Evolutionary conservation across 2,329 filamentous ascomycete genomes (phyloP).

Genomic region (Neopestalotiopsis sp.): DNA sequence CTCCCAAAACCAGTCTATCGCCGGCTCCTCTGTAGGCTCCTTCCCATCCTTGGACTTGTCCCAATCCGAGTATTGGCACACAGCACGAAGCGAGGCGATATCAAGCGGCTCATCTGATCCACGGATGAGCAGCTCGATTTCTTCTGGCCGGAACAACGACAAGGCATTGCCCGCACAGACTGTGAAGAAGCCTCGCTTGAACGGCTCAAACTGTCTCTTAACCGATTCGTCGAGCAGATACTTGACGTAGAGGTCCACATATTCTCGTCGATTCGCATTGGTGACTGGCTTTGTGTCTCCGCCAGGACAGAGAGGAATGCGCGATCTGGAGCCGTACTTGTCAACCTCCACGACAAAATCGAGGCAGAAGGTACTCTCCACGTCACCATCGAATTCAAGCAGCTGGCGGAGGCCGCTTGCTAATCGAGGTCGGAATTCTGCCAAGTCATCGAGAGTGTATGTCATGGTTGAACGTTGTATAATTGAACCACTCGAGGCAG

Average conservation of each 20-base stretch:
- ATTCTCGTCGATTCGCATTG: slow-evolving; percentile 83
- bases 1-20: slow-evolving; percentile 88
- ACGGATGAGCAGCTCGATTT: slow-evolving; percentile 86
- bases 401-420: slow-evolving; percentile 78
- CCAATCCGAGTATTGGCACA: slow-evolving; percentile 87
- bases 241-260: slow-evolving; percentile 83
- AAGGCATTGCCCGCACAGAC: slow-evolving; percentile 89
- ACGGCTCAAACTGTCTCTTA: slow-evolving; percentile 85
- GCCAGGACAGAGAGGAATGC: slow-evolving; percentile 74
- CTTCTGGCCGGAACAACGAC: slow-evolving; percentile 85
- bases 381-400: slow-evolving; percentile 83
- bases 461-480: slow-evolving; percentile 68
- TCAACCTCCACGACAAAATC: slow-evolving; percentile 82
- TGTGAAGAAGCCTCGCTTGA: slow-evolving; percentile 92
- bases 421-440: slow-evolving; percentile 78
- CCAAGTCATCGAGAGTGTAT: slow-evolving; percentile 81
- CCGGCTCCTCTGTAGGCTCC: slow-evolving; percentile 65
- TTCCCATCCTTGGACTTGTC: slow-evolving; percentile 27
- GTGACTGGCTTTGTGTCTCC: slow-evolving; percentile 80
- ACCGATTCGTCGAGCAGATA: slow-evolving; percentile 82
- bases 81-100: slow-evolving; percentile 74
- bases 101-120: slow-evolving; percentile 86
- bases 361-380: slow-evolving; percentile 78
- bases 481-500: slow-evolving; percentile 58
- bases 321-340: slow-evolving; percentile 72